A percentile compares a stretch with the other conserved stretches of the same genome.
phyloP scores from a whole-genome alignment of 371 early-diverging fungal genomes.

The Syncephalastrum contaminatum region DNA sequence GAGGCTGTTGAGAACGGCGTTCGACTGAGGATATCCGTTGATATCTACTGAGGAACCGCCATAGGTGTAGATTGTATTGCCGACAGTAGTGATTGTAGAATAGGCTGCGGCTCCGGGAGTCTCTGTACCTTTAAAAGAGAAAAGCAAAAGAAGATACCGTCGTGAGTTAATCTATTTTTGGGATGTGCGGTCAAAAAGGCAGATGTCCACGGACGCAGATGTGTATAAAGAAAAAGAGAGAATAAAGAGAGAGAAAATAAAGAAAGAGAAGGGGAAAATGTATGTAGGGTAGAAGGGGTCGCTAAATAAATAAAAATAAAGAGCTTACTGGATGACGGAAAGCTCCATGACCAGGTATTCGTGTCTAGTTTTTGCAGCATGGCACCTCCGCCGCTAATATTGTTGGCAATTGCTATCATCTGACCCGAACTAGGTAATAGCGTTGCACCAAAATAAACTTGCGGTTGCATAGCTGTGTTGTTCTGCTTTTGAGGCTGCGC shows the following conservation, averaged over 20 bases:
- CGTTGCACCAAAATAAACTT: conserved; percentile 34
- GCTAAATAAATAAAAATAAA: conserved; percentile 4
- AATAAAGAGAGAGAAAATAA: conserved; percentile 3
- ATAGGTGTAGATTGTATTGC: conserved; percentile 45
- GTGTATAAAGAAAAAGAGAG: background rate
- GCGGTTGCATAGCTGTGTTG: conserved; percentile 24
- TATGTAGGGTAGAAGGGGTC: background rate
- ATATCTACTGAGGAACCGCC: conserved; percentile 39
- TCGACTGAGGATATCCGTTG: conserved; percentile 27
- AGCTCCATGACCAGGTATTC: conserved; percentile 46
- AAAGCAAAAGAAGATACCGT: conserved; percentile 1
- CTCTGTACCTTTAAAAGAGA: conserved; percentile 11
- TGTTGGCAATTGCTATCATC: conserved; percentile 33
- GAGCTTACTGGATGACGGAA: conserved; percentile 42
- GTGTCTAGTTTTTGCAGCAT: conserved; percentile 45
- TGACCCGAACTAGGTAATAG: conserved; percentile 40
- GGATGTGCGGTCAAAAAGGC: background rate
- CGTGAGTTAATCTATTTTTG: conserved; percentile 6
- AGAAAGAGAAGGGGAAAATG: background rate
- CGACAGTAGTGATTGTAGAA: conserved; percentile 28
- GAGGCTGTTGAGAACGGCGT: conserved; percentile 39
- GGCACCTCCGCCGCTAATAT: conserved; percentile 33
- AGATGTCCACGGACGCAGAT: background rate
- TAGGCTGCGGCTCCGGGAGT: conserved; percentile 21
- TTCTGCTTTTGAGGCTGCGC: conserved; percentile 28